Conservation (phyloP, 805 yeast genomes). For the Candida krabiensis region DNA sequence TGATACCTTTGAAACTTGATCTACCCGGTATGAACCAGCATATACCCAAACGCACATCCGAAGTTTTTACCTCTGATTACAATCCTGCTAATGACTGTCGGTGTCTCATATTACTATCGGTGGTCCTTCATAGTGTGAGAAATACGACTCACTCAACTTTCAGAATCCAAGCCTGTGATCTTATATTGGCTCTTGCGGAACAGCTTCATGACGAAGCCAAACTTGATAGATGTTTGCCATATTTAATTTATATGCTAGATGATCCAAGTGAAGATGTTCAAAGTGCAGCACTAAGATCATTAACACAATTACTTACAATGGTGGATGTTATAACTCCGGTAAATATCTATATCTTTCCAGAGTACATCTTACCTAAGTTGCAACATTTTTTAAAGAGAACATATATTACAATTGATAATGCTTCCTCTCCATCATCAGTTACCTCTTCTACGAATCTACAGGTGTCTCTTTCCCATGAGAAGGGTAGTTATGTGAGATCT, state of each 20-base stretch:
- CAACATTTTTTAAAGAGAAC: constrained; percentile 41
- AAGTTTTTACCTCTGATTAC: constrained; percentile 18
- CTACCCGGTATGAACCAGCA: constrained; percentile 55
- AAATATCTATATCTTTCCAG: constrained; percentile 76
- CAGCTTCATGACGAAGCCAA: constrained; percentile 78
- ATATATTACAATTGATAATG: constrained; percentile 29
- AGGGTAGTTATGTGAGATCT: constrained; percentile 50
- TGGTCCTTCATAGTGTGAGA: constrained; percentile 59
- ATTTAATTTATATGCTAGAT: constrained; percentile 67
- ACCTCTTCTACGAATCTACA: constrained; percentile 4
- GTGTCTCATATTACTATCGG: constrained; percentile 55
- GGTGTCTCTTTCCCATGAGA: constrained; percentile 6
- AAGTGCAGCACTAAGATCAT: constrained; percentile 58
- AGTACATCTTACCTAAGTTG: constrained; percentile 76
- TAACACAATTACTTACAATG: constrained; percentile 66
- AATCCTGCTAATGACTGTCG: constrained; percentile 40
- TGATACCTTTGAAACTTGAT: constrained; percentile 43
- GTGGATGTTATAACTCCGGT: constrained; percentile 69
- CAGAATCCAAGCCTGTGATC: constrained; percentile 69
- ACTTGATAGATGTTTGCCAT: constrained; percentile 83
- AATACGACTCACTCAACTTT: constrained; percentile 60
- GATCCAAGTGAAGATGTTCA: constrained; percentile 68
- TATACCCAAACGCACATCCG: constrained; percentile 38
- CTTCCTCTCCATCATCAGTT: constrained; percentile 12
- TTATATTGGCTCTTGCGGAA: constrained; percentile 75